These are phyloP conservation scores for Brassica juncea DNA, from an alignment of 345 rosid genomes.

Conservation along the genomic window DNA sequence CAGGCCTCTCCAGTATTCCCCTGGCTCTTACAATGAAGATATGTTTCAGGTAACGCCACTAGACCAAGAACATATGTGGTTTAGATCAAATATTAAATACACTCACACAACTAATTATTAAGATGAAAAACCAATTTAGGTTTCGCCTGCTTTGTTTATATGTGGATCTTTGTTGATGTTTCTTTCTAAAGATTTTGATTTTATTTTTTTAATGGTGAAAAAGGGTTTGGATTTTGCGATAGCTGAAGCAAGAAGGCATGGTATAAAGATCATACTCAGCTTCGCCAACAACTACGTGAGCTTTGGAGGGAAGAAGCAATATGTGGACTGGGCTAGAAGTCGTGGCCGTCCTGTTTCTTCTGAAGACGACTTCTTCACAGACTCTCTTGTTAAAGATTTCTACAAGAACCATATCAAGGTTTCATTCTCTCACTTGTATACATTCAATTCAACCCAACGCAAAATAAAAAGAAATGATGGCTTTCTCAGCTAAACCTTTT, in stretches of 20 bases:
- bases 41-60: constrained; percentile 63
- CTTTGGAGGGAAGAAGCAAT: constrained; percentile 87
- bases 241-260: constrained; percentile 73
- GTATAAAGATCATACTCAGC: constrained; percentile 74
- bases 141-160: background rate
- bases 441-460: background rate
- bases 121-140: background rate
- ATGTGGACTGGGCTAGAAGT: constrained; percentile 76
- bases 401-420: constrained; percentile 88
- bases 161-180: background rate
- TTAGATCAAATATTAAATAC: background rate
- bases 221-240: constrained; percentile 95
- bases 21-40: constrained; percentile 76
- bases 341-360: constrained; percentile 66
- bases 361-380: constrained; percentile 88
- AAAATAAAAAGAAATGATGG: background rate
- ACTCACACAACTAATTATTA: background rate
- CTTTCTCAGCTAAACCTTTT: background rate
- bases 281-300: constrained; percentile 71
- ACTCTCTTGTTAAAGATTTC: constrained; percentile 64
- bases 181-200: background rate
- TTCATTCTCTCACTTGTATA: constrained; percentile 17
- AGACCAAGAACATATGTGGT: background rate
- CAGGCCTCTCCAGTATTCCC: constrained; percentile 66
- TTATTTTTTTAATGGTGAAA: background rate